Base-by-base conservation (phyloP, 1,284 basidiomycete species). In the Malassezia japonica region DNA sequence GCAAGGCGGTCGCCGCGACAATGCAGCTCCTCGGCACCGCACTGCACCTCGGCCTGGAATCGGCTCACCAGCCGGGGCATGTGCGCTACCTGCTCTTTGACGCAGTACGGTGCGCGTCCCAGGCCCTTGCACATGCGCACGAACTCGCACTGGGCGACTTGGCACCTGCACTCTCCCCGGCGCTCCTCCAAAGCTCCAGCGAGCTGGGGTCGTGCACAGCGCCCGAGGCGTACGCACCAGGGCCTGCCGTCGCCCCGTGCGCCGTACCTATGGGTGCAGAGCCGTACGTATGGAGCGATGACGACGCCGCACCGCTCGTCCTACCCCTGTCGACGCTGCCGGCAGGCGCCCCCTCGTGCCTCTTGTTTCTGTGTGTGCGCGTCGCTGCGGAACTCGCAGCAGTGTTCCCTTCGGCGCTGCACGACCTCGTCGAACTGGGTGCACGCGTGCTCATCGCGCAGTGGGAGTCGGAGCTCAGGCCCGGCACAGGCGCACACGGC, bases 1-100 rank as follows among this genome's bases (percentile, higher is more conserved):
- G 40, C 24, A 44, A 51, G 20, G 37, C 50, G 2, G 27, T 43
- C 21, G 45, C 27, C 1, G 38, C 32, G 12, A 47, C 45, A 3
- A 42, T 47, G 39, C 50, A 46, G 24, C 31, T 53, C n/a, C 16
- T 47, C 27, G 50, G 50, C 39, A 53, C 50, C 7, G 29, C 41
- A 4, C 36, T 53, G 15, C 45, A 53, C 24, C 20, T 53, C 8
- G 15, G 37, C 12, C 35, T 53, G 9, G 37, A 46, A 16, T 47
- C 50, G n/a, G 15, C 46, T 3, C 50, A 35, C 24, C 38, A 42
- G 15, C 16, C 45, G 3, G 16, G 18, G 6, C 32, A 46, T 28
- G 46, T 27, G 18, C 32, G 50, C 10, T 53, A 33, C 21, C n/a
- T 48, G 7, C 35, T 53, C 12, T 53, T 42, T 32, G 50, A 53